Base-by-base conservation (phyloP, 164 flowering plant genomes). In the Macadamia integrifolia region DNA sequence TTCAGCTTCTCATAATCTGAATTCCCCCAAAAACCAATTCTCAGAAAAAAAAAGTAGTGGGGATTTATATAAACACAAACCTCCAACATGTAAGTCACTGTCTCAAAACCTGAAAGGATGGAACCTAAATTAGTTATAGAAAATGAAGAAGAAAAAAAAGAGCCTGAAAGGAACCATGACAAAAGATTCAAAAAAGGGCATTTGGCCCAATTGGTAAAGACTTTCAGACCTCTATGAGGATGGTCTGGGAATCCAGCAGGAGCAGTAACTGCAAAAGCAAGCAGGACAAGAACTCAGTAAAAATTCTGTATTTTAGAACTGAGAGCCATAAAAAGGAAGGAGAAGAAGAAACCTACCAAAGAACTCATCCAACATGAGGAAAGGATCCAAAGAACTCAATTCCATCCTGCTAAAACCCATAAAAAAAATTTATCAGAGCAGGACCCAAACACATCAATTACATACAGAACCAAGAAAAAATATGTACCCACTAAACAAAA, bases 161-260 rank as follows among this genome's bases (percentile, higher is more conserved):
- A n/a, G 15, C n/a, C 50, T 46, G 11, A 8, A 8, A 8, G 50
- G 50, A 46, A 46, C 50, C 9, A 8, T 46, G 7, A 46, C 1
- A 46, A 8, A 46, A 46, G 7, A 7, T 46, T 3, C 50, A 46
- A 7, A 46, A 11, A 46, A 46, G 7, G 50, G 12, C 50, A 46
- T 11, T 8, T 8, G 12, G 9, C 3, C 1, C 50, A 46, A 46
- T 46, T 11, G 50, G 50, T 8, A 46, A 8, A n/a, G 50, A 46
- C 12, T 57, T 28, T 58, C 66, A 58, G 69, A 91, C 98, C 97
- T 89, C 95, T 83, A 73, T 93, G 98, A 6, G 97, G 97, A 79
- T 93, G 98, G 69, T 90, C 98, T 32, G 96, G 96, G 72, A 90
- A 90, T 66, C 98, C 98, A 78, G 94, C 91, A 17, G 98, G 98